Conservation (phyloP, 306 rosid species). For the Luffa aegyptiaca region DNA sequence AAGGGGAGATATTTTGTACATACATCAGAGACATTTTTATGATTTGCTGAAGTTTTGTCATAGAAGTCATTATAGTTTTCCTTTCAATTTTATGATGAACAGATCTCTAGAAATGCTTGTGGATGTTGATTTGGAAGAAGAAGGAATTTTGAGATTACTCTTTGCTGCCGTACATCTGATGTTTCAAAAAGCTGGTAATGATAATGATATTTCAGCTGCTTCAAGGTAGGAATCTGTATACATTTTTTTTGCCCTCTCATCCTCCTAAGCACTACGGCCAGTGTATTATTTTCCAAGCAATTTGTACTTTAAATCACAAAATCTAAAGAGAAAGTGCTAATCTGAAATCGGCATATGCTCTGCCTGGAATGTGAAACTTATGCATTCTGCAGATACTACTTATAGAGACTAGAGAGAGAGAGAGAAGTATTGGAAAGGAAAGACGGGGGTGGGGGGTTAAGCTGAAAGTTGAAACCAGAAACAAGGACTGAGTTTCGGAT, state of each 20-base stretch:
- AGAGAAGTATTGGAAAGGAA: neutral
- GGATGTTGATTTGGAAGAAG: conserved; percentile 74
- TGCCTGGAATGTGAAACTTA: neutral
- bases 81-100: conserved; percentile 48
- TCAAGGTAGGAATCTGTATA: conserved; percentile 53
- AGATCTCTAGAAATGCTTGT: conserved; percentile 96
- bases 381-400: neutral
- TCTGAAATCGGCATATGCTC: neutral
- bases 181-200: conserved; percentile 61
- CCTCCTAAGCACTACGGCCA: neutral
- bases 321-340: neutral
- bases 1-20: neutral
- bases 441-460: neutral
- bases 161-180: conserved; percentile 80
- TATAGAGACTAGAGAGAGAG: no score
- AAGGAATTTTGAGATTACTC: conserved; percentile 76
- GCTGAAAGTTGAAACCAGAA: neutral
- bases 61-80: conserved; percentile 13
- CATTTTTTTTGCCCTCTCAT: conserved; percentile 5
- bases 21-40: neutral
- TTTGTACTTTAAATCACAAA: neutral
- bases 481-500: neutral
- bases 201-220: conserved; percentile 76
- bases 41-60: neutral
- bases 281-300: neutral